These are phyloP conservation scores for Sherardia arvensis DNA, from an alignment of 257 asterid genomes.

Conservation along the genomic window DNA sequence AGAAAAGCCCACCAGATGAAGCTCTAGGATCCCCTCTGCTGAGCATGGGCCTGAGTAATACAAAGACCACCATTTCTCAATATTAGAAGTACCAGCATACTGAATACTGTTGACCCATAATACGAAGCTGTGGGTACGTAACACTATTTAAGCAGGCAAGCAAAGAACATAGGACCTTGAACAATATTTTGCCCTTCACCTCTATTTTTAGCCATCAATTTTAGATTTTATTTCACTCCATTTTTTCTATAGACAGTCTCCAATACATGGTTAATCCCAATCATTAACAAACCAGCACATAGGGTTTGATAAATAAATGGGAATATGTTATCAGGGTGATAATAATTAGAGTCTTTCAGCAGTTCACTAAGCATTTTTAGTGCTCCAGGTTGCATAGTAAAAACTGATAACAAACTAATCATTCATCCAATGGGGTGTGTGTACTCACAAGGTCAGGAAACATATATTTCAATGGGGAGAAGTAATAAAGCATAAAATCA, in stretches of 20 bases:
- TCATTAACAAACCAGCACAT: not conserved
- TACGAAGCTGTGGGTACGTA: slow-evolving; percentile 10
- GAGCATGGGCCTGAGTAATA: slow-evolving; percentile 38
- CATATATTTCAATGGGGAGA: not conserved
- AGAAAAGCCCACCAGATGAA: slow-evolving; percentile 35
- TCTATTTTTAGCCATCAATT: too few relatives aligned
- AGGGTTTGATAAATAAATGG: not conserved
- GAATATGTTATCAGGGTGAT: not conserved
- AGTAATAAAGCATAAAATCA: not conserved
- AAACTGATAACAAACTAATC: not conserved
- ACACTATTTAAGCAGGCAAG: slow-evolving; percentile 4
- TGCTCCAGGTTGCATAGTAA: not conserved
- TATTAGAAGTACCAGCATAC: slow-evolving; percentile 6
- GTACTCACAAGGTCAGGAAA: not conserved
- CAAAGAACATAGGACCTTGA: not conserved
- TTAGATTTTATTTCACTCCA: too few relatives aligned
- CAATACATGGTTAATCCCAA: not conserved
- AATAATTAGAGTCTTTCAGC: not conserved
- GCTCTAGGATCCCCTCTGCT: slow-evolving; percentile 39
- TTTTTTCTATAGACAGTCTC: not conserved
- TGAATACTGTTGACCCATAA: slow-evolving; percentile 16
- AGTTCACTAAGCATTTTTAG: not conserved
- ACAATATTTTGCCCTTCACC: not conserved
- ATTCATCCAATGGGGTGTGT: slow-evolving; percentile 2
- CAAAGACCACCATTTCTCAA: slow-evolving; percentile 31